These are phyloP conservation scores for Mortierella sp. DNA, from an alignment of 371 early-diverging fungal genomes.

Conservation along the genomic window DNA sequence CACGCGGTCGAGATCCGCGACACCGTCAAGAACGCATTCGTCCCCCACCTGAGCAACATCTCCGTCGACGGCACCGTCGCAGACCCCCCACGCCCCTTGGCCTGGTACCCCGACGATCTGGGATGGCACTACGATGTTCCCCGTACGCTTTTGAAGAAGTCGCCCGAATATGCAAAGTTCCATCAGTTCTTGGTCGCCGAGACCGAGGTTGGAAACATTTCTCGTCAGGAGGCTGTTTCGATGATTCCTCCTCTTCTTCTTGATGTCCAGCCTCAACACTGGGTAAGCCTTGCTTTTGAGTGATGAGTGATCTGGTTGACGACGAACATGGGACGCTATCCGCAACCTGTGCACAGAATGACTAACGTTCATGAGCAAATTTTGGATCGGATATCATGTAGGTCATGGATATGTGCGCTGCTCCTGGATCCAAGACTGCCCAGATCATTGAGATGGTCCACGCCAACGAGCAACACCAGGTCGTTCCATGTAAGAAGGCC, in stretches of 20 bases:
- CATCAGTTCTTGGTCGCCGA: conserved; percentile 95
- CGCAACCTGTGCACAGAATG: background rate
- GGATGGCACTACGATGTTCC: conserved; percentile 89
- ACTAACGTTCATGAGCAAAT: background rate
- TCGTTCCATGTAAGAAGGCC: conserved; percentile 67
- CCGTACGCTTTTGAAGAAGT: conserved; percentile 79
- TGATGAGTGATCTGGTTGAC: background rate
- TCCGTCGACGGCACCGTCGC: conserved; percentile 78
- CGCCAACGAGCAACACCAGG: conserved; percentile 71
- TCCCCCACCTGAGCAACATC: conserved; percentile 59
- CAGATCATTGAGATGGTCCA: conserved; percentile 96
- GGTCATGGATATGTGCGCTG: conserved; percentile 94
- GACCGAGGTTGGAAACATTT: conserved; percentile 96
- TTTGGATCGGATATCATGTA: background rate
- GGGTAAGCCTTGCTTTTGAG: conserved; percentile 62
- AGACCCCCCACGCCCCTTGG: conserved; percentile 82
- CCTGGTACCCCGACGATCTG: conserved; percentile 91
- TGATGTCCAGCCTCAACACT: conserved; percentile 93
- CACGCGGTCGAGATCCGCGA: conserved; percentile 58
- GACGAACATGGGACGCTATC: background rate
- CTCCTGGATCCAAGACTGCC: conserved; percentile 93
- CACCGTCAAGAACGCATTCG: conserved; percentile 59
- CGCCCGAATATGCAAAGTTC: conserved; percentile 82
- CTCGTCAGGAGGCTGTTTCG: conserved; percentile 98
- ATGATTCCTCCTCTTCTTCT: conserved; percentile 98